Percentiles rank a stretch among this genome's conserved stretches.
Evolutionary conservation across 2,329 filamentous ascomycete genomes (phyloP).

Genomic region (Scedosporium apiospermum): DNA sequence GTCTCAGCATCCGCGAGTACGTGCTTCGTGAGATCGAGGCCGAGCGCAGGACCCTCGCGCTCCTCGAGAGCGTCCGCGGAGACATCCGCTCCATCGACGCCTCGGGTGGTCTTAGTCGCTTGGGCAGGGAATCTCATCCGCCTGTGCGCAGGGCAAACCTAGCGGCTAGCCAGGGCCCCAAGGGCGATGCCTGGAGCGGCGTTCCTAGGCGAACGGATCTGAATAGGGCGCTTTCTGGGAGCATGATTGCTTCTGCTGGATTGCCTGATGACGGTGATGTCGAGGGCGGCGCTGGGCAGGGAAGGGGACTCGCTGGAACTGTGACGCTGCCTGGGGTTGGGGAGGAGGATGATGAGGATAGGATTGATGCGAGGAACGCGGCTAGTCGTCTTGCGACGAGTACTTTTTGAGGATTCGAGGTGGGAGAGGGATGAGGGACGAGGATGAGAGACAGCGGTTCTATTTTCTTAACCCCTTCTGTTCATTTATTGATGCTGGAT

Average conservation of each 20-base stretch:
- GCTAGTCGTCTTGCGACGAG: conserved; percentile 88
- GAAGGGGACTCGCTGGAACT: conserved; percentile 33
- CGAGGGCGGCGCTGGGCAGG: conserved; percentile 30
- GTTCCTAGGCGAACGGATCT: conserved; percentile 75
- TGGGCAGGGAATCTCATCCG: conserved; percentile 84
- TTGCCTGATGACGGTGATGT: conserved; percentile 51
- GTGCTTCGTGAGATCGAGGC: conserved; percentile 92
- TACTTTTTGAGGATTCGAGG: conserved; percentile 56
- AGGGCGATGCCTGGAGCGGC: conserved; percentile 97
- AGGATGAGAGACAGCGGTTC: not conserved
- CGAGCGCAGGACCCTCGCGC: conserved; percentile 81
- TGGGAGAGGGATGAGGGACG: not conserved
- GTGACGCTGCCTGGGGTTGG: conserved; percentile 46
- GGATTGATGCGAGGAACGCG: conserved; percentile 90
- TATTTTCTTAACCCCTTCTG: not conserved
- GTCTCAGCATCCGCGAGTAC: conserved; percentile 79
- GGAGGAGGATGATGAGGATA: conserved; percentile 85
- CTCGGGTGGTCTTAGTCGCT: conserved; percentile 77
- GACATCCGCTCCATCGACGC: conserved; percentile 90
- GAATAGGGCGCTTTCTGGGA: conserved; percentile 66
- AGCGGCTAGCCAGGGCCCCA: conserved; percentile 84
- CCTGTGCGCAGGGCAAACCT: conserved; percentile 62
- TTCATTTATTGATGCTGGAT: not conserved
- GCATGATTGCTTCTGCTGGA: conserved; percentile 55
- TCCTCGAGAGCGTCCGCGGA: conserved; percentile 85